A percentile compares a stretch with the other conserved stretches of the same genome.
Evolutionary conservation across 371 early-diverging fungal genomes (phyloP).

Genomic region (Fennellomyces sp.): DNA sequence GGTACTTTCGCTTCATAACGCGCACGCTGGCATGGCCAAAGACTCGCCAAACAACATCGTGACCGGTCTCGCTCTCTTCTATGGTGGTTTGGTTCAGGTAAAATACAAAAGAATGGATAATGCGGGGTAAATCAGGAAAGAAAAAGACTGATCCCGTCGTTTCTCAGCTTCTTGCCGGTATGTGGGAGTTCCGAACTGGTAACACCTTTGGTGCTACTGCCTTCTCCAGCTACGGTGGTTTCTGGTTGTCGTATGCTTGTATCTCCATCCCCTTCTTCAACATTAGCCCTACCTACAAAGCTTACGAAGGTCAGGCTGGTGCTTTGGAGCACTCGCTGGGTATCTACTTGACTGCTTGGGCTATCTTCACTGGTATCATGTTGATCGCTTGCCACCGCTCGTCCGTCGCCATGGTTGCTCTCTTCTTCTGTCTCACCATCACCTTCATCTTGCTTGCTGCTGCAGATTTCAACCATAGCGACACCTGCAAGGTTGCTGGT

Average conservation of each 20-base stretch:
- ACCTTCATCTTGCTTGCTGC: conserved; percentile 69
- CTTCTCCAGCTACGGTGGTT: conserved; percentile 78
- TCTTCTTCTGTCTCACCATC: conserved; percentile 68
- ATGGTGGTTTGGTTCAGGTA: conserved; percentile 82
- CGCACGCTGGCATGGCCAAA: conserved; percentile 67
- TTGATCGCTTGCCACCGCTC: conserved; percentile 72
- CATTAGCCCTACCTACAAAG: conserved; percentile 32
- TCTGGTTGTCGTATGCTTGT: conserved; percentile 76
- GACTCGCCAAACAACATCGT: conserved; percentile 63
- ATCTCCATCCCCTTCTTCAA: conserved; percentile 65
- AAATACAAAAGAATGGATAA: neutral
- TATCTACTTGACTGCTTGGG: conserved; percentile 71
- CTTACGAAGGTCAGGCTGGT: conserved; percentile 35
- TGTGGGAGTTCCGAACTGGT: conserved; percentile 82
- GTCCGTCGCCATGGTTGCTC: conserved; percentile 57
- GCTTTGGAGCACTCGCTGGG: conserved; percentile 65
- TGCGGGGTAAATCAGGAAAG: neutral
- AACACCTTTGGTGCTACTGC: conserved; percentile 88
- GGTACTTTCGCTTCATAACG: conserved; percentile 69
- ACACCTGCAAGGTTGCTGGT: conserved; percentile 50
- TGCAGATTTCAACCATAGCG: conserved; percentile 36
- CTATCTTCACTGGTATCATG: conserved; percentile 70
- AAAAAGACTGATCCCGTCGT: neutral
- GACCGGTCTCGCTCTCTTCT: conserved; percentile 75
- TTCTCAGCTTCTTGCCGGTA: conserved; percentile 69